Conservation (phyloP, 805 yeast species). For the Sporopachydermia quercuum region DNA sequence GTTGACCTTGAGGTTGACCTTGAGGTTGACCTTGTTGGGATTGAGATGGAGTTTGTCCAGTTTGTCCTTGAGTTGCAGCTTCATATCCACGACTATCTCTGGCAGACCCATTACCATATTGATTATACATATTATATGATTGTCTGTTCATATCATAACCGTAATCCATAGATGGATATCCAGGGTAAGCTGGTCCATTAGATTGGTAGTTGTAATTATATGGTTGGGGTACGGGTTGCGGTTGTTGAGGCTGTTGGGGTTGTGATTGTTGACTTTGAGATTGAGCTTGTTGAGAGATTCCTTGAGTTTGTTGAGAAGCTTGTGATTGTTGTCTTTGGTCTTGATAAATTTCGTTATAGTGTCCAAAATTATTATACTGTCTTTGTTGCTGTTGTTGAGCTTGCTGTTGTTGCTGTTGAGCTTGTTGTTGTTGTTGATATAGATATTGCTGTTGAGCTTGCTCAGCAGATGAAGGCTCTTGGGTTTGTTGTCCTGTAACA, state of each 20-base stretch:
- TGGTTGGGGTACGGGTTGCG: neutral
- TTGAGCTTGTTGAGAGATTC: too few relatives aligned
- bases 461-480: slow-evolving; percentile 10
- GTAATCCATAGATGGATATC: slow-evolving; percentile 1
- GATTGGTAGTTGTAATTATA: slow-evolving; percentile 1
- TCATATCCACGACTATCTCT: neutral
- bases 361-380: slow-evolving; percentile 1
- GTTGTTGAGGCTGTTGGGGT: neutral
- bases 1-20: slow-evolving; percentile 2
- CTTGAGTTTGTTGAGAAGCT: neutral
- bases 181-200: neutral
- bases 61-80: neutral
- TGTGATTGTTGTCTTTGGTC: neutral
- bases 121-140: neutral
- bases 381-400: slow-evolving; percentile 2
- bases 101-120: neutral
- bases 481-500: slow-evolving; percentile 3
- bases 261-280: neutral
- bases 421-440: slow-evolving; percentile 10
- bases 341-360: neutral
- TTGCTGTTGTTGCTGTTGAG: slow-evolving; percentile 11
- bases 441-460: slow-evolving; percentile 9
- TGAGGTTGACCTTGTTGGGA: neutral
- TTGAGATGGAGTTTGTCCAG: neutral
- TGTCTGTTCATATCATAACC: neutral